Evolutionary conservation across 1,284 basidiomycete genomes (phyloP), one percentile per base, ranked within the genome.

Genomic region (Coniferiporia weirii): DNA sequence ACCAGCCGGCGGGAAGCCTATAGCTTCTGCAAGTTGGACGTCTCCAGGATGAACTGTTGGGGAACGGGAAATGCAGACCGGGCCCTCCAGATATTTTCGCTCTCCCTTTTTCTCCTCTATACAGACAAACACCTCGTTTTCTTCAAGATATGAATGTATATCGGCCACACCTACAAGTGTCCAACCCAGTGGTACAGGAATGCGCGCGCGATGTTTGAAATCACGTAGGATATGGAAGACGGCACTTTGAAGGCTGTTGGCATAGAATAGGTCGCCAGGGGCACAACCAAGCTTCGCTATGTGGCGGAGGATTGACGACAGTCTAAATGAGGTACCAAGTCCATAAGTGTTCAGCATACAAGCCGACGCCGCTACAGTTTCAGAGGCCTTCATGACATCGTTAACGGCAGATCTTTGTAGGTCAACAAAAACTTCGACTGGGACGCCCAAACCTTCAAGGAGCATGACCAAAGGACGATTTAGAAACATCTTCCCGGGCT

Each of bases 381-480:
- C 60, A 1, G 73, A 70, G 1, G 84, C 75, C 4, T 70, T 60
- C 43, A 78, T 65, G 1, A 79, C 78, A 43, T 80, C 73, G 22
- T 65, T 52, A 3, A 89, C 78, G 1, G 84, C 84, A 15, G 64
- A 66, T 32, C 79, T 74, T 66, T 89, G 87, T 46, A 83, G 75
- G 1, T 66, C 58, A 60, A 83, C 68, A 71, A 90, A 88, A 1
- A 78, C 75, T 1, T 76, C 66, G 59, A 76, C 78, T 0, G 72
- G 71, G 19, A 88, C 75, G 0, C 85, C 84, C 2, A 79, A 70
- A 2, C 69, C 73, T 52, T 79, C 86, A 4, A 89, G 70, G n/a
- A 89, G 72, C 82, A 85, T 85, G 64, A 89, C 85, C 17, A 89
- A 71, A 0, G 85, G 85, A 0, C 85, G 74, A 62, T 89, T 87